A percentile compares a stretch with the other conserved stretches of the same genome.
Evolutionary conservation across 2,329 filamentous ascomycete genomes (phyloP).

Genomic region (Hymenoscyphus albidus): DNA sequence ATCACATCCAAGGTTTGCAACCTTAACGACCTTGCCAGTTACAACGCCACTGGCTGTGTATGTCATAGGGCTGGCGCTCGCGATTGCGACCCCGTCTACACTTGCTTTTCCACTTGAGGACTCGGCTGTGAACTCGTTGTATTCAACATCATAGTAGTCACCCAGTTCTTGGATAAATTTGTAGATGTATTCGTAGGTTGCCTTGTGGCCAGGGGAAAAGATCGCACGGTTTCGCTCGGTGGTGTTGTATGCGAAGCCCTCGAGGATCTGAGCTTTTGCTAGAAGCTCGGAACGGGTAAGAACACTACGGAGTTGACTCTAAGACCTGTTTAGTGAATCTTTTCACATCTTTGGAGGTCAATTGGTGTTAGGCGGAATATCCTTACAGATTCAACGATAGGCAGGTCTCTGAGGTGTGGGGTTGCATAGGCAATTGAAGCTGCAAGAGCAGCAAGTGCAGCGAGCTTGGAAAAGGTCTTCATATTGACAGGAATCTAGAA

Average conservation of each 20-base stretch:
- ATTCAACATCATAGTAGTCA: constrained; percentile 20
- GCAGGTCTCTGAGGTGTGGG: constrained; percentile 3
- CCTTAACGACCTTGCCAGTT: constrained; percentile 16
- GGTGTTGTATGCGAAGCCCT: constrained; percentile 10
- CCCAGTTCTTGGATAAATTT: constrained; percentile 11
- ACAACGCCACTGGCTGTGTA: constrained; percentile 16
- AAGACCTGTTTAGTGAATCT: background rate
- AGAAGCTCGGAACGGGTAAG: constrained; percentile 11
- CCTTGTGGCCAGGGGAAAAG: constrained; percentile 12
- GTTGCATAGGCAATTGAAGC: background rate
- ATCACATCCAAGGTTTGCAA: constrained; percentile 25
- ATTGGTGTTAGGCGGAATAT: background rate
- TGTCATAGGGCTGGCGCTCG: constrained; percentile 14
- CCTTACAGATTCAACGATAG: constrained; percentile 9
- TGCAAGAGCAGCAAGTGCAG: constrained; percentile 5
- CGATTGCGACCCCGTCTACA: constrained; percentile 13
- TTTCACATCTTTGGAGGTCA: background rate
- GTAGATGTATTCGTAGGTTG: constrained; percentile 13
- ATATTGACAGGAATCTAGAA: constrained; percentile 2
- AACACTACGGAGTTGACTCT: constrained; percentile 8
- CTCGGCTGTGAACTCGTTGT: constrained; percentile 18
- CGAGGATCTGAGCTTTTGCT: constrained; percentile 6
- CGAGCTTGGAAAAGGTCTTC: constrained; percentile 1
- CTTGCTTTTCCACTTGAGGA: constrained; percentile 12
- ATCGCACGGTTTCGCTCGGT: constrained; percentile 10